These are phyloP conservation scores for Cercospora sojina DNA, from an alignment of 2,329 filamentous ascomycete genomes.

Conservation along the genomic window DNA sequence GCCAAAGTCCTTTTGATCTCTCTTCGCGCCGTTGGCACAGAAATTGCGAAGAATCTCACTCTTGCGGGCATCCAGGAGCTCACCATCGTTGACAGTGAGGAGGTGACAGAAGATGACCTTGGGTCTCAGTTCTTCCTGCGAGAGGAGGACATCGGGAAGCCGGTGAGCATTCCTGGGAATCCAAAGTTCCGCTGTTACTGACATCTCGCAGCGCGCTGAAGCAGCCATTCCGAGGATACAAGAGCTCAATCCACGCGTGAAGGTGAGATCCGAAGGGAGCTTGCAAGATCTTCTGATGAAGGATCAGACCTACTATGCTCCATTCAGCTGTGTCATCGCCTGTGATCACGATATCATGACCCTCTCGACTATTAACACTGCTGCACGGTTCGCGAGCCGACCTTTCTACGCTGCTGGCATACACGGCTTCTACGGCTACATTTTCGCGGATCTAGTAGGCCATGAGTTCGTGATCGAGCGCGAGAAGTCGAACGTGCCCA, in stretches of 20 bases:
- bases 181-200: neutral
- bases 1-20: slow-evolving; percentile 88
- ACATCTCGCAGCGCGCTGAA: slow-evolving; percentile 63
- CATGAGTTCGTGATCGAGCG: slow-evolving; percentile 90
- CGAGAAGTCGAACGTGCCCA: slow-evolving; percentile 70
- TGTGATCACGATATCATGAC: slow-evolving; percentile 78
- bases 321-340: slow-evolving; percentile 83
- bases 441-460: slow-evolving; percentile 87
- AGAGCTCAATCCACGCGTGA: slow-evolving; percentile 86
- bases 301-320: slow-evolving; percentile 69
- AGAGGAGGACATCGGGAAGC: slow-evolving; percentile 70
- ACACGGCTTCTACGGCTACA: slow-evolving; percentile 90
- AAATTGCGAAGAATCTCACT: slow-evolving; percentile 96
- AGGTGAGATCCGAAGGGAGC: slow-evolving; percentile 52
- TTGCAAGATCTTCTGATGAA: slow-evolving; percentile 68
- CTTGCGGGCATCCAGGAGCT: slow-evolving; percentile 88
- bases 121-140: slow-evolving; percentile 70
- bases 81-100: slow-evolving; percentile 78
- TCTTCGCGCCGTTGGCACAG: slow-evolving; percentile 83
- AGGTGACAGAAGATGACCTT: slow-evolving; percentile 75
- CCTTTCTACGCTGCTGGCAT: slow-evolving; percentile 87
- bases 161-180: slow-evolving; percentile 48
- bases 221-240: slow-evolving; percentile 75
- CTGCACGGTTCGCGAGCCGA: slow-evolving; percentile 72
- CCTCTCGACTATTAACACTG: slow-evolving; percentile 78